Percentiles rank a stretch among this genome's conserved stretches.
Evolutionary conservation across 2,329 filamentous ascomycete species (phyloP).

Genomic region (Colletotrichum destructivum): DNA sequence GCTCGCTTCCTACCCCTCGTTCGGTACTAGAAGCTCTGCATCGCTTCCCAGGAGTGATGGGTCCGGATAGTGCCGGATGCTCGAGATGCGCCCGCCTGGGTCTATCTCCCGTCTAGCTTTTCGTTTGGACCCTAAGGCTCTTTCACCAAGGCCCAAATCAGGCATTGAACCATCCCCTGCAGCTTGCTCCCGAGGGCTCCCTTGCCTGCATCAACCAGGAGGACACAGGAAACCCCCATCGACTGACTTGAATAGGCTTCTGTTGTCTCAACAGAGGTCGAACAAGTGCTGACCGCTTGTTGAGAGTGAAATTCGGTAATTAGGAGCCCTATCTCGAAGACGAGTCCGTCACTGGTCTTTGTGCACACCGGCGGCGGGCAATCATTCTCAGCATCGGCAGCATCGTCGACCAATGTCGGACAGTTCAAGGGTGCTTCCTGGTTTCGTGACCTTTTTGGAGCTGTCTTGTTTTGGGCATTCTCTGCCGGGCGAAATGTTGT

Average conservation of each 20-base stretch:
- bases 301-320: conserved; percentile 19
- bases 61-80: conserved; percentile 3
- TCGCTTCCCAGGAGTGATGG: conserved; percentile 16
- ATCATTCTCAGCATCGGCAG: conserved; percentile 8
- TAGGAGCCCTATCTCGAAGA: not conserved
- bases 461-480: conserved; percentile 9
- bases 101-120: conserved; percentile 14
- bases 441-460: conserved; percentile 7
- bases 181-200: conserved; percentile 25
- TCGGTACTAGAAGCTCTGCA: conserved; percentile 33
- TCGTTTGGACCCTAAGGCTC: not conserved
- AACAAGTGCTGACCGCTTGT: conserved; percentile 20
- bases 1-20: conserved; percentile 32
- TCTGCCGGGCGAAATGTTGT: not conserved
- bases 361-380: not conserved
- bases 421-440: conserved; percentile 4
- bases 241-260: conserved; percentile 20
- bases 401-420: conserved; percentile 15
- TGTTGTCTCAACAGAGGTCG: conserved; percentile 1
- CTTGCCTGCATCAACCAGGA: conserved; percentile 20
- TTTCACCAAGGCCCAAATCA: not conserved
- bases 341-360: conserved; percentile 5
- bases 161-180: not conserved
- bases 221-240: conserved; percentile 21
- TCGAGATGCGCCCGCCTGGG: conserved; percentile 7